A percentile compares a stretch with the other conserved stretches of the same genome.
These are phyloP conservation scores for Bauhinia variegata DNA, from an alignment of 306 rosid species.

Conservation along the genomic window DNA sequence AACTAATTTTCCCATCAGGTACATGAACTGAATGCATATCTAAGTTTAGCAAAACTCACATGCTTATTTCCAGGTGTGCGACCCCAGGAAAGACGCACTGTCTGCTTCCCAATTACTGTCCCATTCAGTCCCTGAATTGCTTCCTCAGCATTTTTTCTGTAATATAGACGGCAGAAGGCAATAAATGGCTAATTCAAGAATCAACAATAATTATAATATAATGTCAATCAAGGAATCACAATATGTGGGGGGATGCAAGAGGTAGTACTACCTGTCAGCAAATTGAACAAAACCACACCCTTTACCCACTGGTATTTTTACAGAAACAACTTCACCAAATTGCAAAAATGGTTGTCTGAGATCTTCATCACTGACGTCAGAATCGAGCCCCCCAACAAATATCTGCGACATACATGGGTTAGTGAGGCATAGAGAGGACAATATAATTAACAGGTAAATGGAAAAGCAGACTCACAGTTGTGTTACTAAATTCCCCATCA, in stretches of 20 bases:
- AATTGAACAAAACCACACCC: constrained; percentile 99
- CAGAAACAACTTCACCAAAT: constrained; percentile 89
- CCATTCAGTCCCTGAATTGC: constrained; percentile 88
- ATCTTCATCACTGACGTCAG: constrained; percentile 87
- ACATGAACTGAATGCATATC: constrained; percentile 12
- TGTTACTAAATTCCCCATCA: constrained; percentile 80
- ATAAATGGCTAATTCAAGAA: constrained; percentile 21
- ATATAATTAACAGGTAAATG: constrained; percentile 9
- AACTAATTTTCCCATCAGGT: constrained; percentile 2
- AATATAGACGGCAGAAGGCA: constrained; percentile 30
- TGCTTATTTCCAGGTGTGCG: constrained; percentile 95
- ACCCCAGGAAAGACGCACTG: constrained; percentile 99
- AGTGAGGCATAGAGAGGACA: constrained; percentile 24
- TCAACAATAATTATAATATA: not conserved
- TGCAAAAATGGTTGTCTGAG: constrained; percentile 88
- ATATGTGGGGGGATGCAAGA: constrained; percentile 5
- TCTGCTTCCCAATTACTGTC: constrained; percentile 89
- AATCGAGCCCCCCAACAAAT: constrained; percentile 98
- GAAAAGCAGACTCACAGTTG: constrained; percentile 70
- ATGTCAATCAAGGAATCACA: not conserved
- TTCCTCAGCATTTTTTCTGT: constrained; percentile 95
- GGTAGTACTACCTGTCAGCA: constrained; percentile 80
- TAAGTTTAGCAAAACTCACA: constrained; percentile 49
- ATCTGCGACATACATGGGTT: constrained; percentile 55
- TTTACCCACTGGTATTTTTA: constrained; percentile 92